Percentiles rank a stretch among this genome's conserved stretches.
These are phyloP conservation scores for Alternaria sp. DNA, from an alignment of 2,329 filamentous ascomycete genomes.

Conservation along the genomic window DNA sequence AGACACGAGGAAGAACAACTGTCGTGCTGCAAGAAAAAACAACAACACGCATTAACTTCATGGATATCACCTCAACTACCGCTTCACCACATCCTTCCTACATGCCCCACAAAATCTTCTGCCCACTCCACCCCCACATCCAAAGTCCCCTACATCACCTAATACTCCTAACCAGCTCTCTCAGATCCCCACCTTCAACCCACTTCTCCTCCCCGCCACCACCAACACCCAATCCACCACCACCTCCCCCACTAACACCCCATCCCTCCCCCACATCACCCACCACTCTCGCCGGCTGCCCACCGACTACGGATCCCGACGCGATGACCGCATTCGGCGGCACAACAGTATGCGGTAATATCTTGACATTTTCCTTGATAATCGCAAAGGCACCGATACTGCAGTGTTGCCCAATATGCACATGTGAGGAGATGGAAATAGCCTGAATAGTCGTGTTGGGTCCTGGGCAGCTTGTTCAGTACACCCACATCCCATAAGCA, in stretches of 20 bases:
- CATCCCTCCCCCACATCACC: constrained; percentile 63
- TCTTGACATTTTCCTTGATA: constrained; percentile 89
- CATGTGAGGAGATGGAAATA: constrained; percentile 82
- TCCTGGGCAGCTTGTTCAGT: constrained; percentile 32
- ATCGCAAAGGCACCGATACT: constrained; percentile 87
- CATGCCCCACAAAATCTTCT: neutral
- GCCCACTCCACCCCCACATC: too few species aligned
- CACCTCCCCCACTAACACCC: constrained; percentile 53
- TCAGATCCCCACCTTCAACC: constrained; percentile 61
- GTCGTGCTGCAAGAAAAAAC: neutral
- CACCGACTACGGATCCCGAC: constrained; percentile 87
- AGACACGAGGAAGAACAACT: neutral
- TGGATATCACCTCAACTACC: neutral
- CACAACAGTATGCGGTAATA: constrained; percentile 84
- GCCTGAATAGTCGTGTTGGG: constrained; percentile 76
- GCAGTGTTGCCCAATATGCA: constrained; percentile 80
- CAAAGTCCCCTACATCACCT: too few species aligned
- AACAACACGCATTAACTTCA: neutral
- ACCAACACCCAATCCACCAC: constrained; percentile 48
- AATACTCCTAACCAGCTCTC: constrained; percentile 59
- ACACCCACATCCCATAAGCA: neutral
- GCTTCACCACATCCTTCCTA: neutral
- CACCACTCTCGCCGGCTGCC: constrained; percentile 57
- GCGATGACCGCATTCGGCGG: constrained; percentile 91
- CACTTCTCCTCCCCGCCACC: constrained; percentile 56